These are phyloP conservation scores for Aphanomyces invadans DNA, from an alignment of 352 stramenopile species.

Conservation along the genomic window DNA sequence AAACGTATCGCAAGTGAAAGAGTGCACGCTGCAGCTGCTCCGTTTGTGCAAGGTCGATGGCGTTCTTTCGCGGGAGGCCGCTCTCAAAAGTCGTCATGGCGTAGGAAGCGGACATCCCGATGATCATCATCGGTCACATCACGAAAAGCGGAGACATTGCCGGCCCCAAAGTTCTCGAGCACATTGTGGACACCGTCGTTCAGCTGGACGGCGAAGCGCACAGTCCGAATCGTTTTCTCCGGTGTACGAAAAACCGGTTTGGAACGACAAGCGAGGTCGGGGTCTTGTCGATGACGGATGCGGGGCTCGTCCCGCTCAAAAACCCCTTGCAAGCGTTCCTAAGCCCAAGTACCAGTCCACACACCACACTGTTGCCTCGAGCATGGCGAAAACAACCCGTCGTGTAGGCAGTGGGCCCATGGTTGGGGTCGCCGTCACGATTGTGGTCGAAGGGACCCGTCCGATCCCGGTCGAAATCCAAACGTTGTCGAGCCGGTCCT, in stretches of 20 bases:
- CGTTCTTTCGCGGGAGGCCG: not conserved
- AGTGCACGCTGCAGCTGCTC: constrained; percentile 91
- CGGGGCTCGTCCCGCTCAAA: constrained; percentile 61
- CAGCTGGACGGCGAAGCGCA: constrained; percentile 91
- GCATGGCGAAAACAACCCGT: not conserved
- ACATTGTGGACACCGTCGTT: constrained; percentile 93
- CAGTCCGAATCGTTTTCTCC: constrained; percentile 80
- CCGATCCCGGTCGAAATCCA: constrained; percentile 94
- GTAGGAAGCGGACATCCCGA: constrained; percentile 58
- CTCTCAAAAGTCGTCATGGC: not conserved
- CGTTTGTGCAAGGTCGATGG: constrained; percentile 84
- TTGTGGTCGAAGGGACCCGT: constrained; percentile 90
- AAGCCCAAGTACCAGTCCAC: constrained; percentile 33
- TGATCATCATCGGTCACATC: constrained; percentile 95
- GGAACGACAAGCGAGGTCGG: constrained; percentile 93
- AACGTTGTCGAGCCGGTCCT: constrained; percentile 73
- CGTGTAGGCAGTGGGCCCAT: constrained; percentile 22
- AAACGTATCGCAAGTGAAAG: constrained; percentile 91
- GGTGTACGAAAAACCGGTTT: constrained; percentile 95
- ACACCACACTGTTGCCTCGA: too few species aligned
- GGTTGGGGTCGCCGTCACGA: constrained; percentile 71
- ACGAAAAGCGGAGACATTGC: constrained; percentile 96
- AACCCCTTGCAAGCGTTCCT: constrained; percentile 82
- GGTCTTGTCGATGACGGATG: constrained; percentile 92
- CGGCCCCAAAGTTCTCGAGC: constrained; percentile 86